Conservation (phyloP, 768 basidiomycete species). For the Phlebiopsis gigantea region DNA sequence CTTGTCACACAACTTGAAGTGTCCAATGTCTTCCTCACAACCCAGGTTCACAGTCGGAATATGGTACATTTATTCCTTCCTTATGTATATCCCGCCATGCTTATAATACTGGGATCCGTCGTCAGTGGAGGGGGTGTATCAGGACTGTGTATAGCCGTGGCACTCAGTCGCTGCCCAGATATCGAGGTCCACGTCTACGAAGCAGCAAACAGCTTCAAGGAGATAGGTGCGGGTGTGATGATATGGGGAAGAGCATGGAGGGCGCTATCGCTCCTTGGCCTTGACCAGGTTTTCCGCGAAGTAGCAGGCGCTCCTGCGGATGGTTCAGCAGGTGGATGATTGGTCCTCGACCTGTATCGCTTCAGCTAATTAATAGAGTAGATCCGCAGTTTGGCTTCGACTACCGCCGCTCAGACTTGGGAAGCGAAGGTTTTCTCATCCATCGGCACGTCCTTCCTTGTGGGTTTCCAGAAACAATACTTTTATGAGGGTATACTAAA, state of each 20-base stretch:
- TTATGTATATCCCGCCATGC: not conserved
- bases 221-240: constrained; percentile 42
- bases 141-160: constrained; percentile 26
- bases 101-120: not conserved
- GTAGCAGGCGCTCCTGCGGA: constrained; percentile 22
- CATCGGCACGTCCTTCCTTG: not conserved
- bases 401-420: constrained; percentile 37
- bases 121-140: constrained; percentile 31
- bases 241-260: constrained; percentile 27
- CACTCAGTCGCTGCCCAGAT: constrained; percentile 20
- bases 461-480: not conserved
- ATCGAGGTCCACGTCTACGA: constrained; percentile 28
- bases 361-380: constrained; percentile 11
- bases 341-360: too few species aligned
- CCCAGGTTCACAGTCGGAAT: constrained; percentile 28
- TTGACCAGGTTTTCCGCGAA: constrained; percentile 19
- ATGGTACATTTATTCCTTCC: constrained; percentile 19
- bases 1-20: too few species aligned
- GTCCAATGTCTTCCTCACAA: not conserved
- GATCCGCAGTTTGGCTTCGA: constrained; percentile 37
- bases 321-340: constrained; percentile 15
- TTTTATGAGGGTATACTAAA: not conserved
- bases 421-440: constrained; percentile 25
- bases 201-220: constrained; percentile 37
- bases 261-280: constrained; percentile 22